Evolutionary conservation across 2,329 filamentous ascomycete species (phyloP), one percentile per base, ranked within the genome.

Genomic region (Colletotrichum sp.): DNA sequence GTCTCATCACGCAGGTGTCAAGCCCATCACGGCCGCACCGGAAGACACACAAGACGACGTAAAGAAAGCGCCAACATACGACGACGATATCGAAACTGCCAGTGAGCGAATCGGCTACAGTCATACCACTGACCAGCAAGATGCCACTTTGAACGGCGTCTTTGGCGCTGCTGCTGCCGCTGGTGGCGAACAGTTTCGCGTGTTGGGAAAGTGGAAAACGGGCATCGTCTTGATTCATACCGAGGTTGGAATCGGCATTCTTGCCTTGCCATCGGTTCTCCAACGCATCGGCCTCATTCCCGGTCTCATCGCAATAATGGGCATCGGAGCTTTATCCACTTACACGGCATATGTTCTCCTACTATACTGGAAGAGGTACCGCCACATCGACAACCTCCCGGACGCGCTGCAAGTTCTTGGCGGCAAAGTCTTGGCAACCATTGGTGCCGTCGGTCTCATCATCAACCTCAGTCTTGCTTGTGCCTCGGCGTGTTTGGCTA

Each of bases 321-420:
- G 44, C 12, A 52, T 52, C 12, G n/a, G 44, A 21, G 44, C 44
- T 13, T 13, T 52, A 4, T 52, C 44, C 1, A 52, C 44, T 3
- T 52, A 52, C n/a, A 52, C 44, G 1, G n/a, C n/a, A 24, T 52
- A 21, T 8, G n/a, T 52, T 21, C 44, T 52, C 3, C 44, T 52
- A 0, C 1, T 52, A 0, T 52, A 52, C n/a, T 52, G n/a, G n/a
- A 52, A 52, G n/a, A 52, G 6, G 6, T 15, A 52, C 1, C 44
- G n/a, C 44, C n/a, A 52, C 44, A 52, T 52, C 1, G n/a, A 52
- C n/a, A 52, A 52, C n/a, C 44, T 52, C 10, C 44, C n/a, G 2
- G n/a, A 52, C 0, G 44, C 44, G n/a, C 44, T 52, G n/a, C n/a
- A 52, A 3, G 44, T 52, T 13, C 44, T 52, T 3, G n/a, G 44